Base-by-base conservation (phyloP, 2,329 filamentous ascomycete genomes). In the Diaporthe velutina region DNA sequence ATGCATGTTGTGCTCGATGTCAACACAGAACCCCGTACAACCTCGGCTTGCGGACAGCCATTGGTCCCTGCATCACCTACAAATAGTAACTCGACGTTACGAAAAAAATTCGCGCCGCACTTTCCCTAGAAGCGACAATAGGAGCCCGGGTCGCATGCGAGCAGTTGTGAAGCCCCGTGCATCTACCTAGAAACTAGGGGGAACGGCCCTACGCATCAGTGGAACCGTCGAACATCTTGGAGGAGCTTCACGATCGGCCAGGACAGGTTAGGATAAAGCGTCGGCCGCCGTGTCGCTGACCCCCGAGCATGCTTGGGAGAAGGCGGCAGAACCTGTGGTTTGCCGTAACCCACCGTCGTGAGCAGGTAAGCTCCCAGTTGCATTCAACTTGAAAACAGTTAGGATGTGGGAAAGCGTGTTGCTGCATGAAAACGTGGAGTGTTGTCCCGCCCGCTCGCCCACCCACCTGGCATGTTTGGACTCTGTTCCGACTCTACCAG, bases 271-370 rank as follows among this genome's bases (percentile, higher is more conserved):
- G 64, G 22, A 38, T 19, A 15, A 67, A 28, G 28, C 45, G 64
- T 52, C 64, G 48, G 64, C 64, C 64, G 64, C 64, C 64, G 30
- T 50, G 45, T 67, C 64, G 64, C 42, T 50, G 22, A 40, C 30
- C 45, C n/a, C 45, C 30, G 33, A n/a, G 42, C 61, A 50, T 38
- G n/a, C 45, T 40, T 9, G n/a, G 17, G 45, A 67, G 45, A 30
- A 15, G 28, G 48, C 38, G 30, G 33, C 30, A 28, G n/a, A 54
- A 28, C 4, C 45, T 38, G 45, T 19, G 45, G 64, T 28, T 33
- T 28, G 64, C 64, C 45, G 45, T 50, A 3, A 17, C 45, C 33
- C 64, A 50, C 30, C 12, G 22, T 25, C 30, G 19, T 25, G 61
- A 52, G 30, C 45, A 67, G 42, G 61, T 25, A 50, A 35, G 61